Conservation (phyloP, 495 filamentous ascomycete genomes). For the Talaromyces nanjingensis region DNA sequence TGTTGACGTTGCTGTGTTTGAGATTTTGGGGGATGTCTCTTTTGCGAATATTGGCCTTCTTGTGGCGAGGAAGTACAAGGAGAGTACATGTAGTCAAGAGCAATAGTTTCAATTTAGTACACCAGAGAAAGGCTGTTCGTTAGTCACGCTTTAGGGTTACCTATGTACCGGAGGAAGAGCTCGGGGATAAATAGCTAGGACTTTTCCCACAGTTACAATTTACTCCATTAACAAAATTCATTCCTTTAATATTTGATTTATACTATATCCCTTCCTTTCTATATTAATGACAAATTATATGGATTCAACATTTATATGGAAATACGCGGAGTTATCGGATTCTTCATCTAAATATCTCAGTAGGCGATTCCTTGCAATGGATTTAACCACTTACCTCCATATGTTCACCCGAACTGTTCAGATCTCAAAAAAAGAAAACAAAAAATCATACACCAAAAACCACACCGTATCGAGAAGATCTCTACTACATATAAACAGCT, state of each 20-base stretch:
- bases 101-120: background rate
- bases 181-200: too few species aligned
- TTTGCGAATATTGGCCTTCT: background rate
- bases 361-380: background rate
- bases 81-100: background rate
- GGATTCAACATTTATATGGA: background rate
- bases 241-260: too few species aligned
- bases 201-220: too few species aligned
- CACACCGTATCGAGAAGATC: conserved; percentile 7
- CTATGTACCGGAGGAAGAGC: too few species aligned
- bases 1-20: background rate
- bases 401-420: background rate
- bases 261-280: too few species aligned
- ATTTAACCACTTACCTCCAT: background rate
- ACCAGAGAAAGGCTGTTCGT: too few species aligned
- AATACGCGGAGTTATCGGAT: background rate
- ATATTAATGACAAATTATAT: background rate
- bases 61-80: background rate
- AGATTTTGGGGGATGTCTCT: background rate
- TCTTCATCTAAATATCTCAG: background rate
- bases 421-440: background rate
- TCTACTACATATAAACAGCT: conserved; percentile 5
- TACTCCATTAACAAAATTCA: too few species aligned
- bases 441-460: background rate
- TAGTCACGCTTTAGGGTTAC: too few species aligned